Conservation (phyloP, 2,329 filamentous ascomycete species). For the Nemania sp. region DNA sequence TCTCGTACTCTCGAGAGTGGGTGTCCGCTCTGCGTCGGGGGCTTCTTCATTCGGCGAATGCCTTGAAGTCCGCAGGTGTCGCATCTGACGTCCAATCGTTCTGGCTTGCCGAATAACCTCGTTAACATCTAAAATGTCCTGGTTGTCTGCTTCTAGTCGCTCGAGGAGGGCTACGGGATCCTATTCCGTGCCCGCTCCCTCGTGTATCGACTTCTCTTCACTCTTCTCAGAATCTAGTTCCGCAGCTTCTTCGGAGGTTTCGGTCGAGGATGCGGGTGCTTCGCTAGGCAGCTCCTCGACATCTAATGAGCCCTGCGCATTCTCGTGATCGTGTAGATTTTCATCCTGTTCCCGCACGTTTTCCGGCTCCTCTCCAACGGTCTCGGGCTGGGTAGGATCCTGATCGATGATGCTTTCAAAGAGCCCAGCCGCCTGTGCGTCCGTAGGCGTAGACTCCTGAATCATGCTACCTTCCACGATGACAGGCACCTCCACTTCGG, state of each 20-base stretch:
- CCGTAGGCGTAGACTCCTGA: slow-evolving; percentile 30
- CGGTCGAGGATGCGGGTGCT: neutral
- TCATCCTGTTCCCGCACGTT: slow-evolving; percentile 26
- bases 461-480: slow-evolving; percentile 47
- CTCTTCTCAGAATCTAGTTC: slow-evolving; percentile 11
- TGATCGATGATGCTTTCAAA: slow-evolving; percentile 24
- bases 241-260: slow-evolving; percentile 13
- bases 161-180: slow-evolving; percentile 28
- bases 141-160: slow-evolving; percentile 27
- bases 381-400: slow-evolving; percentile 23
- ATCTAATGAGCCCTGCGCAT: slow-evolving; percentile 20
- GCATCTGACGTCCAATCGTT: slow-evolving; percentile 15
- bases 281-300: slow-evolving; percentile 1
- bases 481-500: slow-evolving; percentile 45
- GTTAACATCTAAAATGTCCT: slow-evolving; percentile 12
- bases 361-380: slow-evolving; percentile 28
- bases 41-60: slow-evolving; percentile 9
- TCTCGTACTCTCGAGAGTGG: slow-evolving; percentile 22
- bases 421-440: slow-evolving; percentile 25
- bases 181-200: slow-evolving; percentile 34
- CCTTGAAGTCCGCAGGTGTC: slow-evolving; percentile 12
- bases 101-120: slow-evolving; percentile 20
- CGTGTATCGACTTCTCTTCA: slow-evolving; percentile 23
- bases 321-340: slow-evolving; percentile 30
- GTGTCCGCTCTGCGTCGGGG: slow-evolving; percentile 20